A percentile compares a stretch with the other conserved stretches of the same genome.
Evolutionary conservation across 768 basidiomycete species (phyloP).

Genomic region (Mycena leptocephala): DNA sequence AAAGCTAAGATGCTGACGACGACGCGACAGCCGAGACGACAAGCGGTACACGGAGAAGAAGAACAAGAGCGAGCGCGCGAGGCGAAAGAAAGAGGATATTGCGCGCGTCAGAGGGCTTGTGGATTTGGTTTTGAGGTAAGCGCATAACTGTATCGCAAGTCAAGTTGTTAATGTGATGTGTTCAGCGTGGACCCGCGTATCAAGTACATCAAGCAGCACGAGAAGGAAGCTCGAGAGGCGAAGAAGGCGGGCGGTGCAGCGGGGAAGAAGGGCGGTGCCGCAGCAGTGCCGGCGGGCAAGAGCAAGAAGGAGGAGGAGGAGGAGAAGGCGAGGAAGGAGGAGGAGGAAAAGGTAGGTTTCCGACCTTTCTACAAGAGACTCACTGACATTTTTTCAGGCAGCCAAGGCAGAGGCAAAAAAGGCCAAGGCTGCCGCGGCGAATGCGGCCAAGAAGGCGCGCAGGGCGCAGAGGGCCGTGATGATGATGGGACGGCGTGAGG

Average conservation of each 20-base stretch:
- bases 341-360: constrained; percentile 82
- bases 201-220: constrained; percentile 96
- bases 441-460: constrained; percentile 90
- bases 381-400: constrained; percentile 15
- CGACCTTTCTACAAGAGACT: neutral
- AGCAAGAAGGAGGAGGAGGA: constrained; percentile 85
- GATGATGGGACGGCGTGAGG: constrained; percentile 1
- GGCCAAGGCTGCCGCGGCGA: constrained; percentile 88
- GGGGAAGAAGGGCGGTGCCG: neutral
- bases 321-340: constrained; percentile 84
- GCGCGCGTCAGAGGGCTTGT: constrained; percentile 90
- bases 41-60: constrained; percentile 99
- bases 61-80: constrained; percentile 97
- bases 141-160: too few species aligned
- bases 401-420: constrained; percentile 85
- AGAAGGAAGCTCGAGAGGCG: constrained; percentile 94
- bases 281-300: constrained; percentile 72
- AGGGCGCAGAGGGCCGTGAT: constrained; percentile 27
- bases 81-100: constrained; percentile 97
- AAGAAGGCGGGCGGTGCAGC: constrained; percentile 75
- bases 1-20: neutral
- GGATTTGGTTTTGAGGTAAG: constrained; percentile 81
- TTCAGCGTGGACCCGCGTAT: constrained; percentile 89
- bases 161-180: neutral
- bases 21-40: constrained; percentile 91